Evolutionary conservation across 2,329 filamentous ascomycete species (phyloP).

Genomic region (Aspergillus latus): DNA sequence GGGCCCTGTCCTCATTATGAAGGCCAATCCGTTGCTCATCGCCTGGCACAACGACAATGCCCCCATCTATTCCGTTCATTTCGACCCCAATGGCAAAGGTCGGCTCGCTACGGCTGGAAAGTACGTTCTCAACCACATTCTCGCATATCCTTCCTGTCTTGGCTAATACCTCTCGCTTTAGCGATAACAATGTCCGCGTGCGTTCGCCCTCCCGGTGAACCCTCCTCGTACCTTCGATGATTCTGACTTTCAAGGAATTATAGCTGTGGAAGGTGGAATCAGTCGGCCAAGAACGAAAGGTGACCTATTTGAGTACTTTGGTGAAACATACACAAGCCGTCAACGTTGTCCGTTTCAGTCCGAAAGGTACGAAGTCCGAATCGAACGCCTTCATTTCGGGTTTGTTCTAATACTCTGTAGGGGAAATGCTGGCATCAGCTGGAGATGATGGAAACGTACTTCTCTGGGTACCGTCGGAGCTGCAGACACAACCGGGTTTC

Average conservation of each 20-base stretch:
- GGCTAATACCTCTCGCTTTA: slow-evolving; percentile 25
- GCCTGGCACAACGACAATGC: slow-evolving; percentile 98
- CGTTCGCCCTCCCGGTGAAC: slow-evolving; percentile 31
- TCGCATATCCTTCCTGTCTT: neutral
- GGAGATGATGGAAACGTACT: slow-evolving; percentile 97
- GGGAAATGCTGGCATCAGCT: slow-evolving; percentile 89
- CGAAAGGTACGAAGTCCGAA: slow-evolving; percentile 65
- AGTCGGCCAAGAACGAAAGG: slow-evolving; percentile 80
- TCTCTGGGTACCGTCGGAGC: slow-evolving; percentile 88
- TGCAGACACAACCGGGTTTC: slow-evolving; percentile 64
- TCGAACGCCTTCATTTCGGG: neutral
- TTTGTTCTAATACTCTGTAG: slow-evolving; percentile 49
- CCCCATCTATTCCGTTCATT: slow-evolving; percentile 96
- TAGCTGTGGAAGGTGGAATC: slow-evolving; percentile 89
- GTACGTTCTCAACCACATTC: slow-evolving; percentile 33
- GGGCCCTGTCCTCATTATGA: slow-evolving; percentile 63
- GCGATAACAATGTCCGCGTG: slow-evolving; percentile 92
- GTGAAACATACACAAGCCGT: slow-evolving; percentile 94
- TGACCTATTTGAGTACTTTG: slow-evolving; percentile 88
- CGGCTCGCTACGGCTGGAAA: slow-evolving; percentile 91
- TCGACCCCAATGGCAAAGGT: slow-evolving; percentile 88
- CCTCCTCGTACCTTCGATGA: slow-evolving; percentile 11
- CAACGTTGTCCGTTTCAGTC: slow-evolving; percentile 95
- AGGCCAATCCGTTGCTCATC: slow-evolving; percentile 92
- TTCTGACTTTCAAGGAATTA: slow-evolving; percentile 37